Evolutionary conservation across 1,284 basidiomycete genomes (phyloP).

Genomic region (Ustilago crameri): DNA sequence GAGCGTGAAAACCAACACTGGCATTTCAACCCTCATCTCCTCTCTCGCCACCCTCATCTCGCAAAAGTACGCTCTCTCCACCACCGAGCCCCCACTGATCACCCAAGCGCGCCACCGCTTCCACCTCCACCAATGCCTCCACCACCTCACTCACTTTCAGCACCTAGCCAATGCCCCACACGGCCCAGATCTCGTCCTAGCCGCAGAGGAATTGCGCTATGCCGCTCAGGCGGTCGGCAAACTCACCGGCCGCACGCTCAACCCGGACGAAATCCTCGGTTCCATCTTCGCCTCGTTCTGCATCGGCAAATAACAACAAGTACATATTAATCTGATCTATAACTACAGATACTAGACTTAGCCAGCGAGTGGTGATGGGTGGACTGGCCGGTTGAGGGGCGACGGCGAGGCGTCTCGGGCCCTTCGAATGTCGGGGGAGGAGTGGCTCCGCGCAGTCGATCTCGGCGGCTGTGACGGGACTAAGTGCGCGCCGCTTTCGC

Average conservation of each 20-base stretch:
- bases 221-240: conserved; percentile 82
- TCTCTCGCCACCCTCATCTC: conserved; percentile 74
- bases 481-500: not conserved
- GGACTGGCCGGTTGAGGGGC: conserved; percentile 12
- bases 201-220: conserved; percentile 85
- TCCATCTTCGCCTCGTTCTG: conserved; percentile 77
- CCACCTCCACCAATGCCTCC: conserved; percentile 76
- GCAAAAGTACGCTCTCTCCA: conserved; percentile 70
- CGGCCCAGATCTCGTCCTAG: conserved; percentile 77
- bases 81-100: conserved; percentile 74
- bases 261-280: conserved; percentile 81
- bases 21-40: conserved; percentile 74
- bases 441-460: conserved; percentile 1
- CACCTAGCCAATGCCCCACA: conserved; percentile 68
- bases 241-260: conserved; percentile 77
- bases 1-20: conserved; percentile 76
- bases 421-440: not conserved
- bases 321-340: not conserved
- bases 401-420: conserved; percentile 11
- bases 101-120: conserved; percentile 82
- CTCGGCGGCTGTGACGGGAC: not conserved
- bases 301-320: conserved; percentile 47
- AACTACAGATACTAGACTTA: not conserved
- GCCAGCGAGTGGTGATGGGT: conserved; percentile 17
- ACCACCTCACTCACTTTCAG: conserved; percentile 72